phyloP scores from a whole-genome alignment of 1,139 yeast genomes.

The Hyphopichia khmerensis region DNA sequence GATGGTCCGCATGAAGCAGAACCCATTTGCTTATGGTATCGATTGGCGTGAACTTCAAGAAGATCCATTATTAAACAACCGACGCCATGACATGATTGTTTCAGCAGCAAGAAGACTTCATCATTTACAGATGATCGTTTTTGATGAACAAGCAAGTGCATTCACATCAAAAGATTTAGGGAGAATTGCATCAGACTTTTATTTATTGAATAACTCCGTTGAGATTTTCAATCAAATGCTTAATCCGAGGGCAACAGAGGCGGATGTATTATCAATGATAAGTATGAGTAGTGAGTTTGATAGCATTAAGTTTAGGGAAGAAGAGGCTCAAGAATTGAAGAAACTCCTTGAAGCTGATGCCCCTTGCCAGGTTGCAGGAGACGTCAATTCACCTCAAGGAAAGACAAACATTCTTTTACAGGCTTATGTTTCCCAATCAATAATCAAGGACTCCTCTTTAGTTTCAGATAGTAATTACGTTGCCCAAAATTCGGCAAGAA shows the following conservation, averaged over 20 bases:
- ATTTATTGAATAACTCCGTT: constrained; percentile 77
- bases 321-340: constrained; percentile 75
- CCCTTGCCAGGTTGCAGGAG: constrained; percentile 84
- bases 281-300: constrained; percentile 96
- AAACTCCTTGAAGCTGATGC: constrained; percentile 57
- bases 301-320: constrained; percentile 83
- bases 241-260: constrained; percentile 85
- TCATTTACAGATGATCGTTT: constrained; percentile 86
- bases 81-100: constrained; percentile 72
- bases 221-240: constrained; percentile 87
- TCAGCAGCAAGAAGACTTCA: constrained; percentile 83
- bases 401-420: constrained; percentile 88
- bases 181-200: constrained; percentile 91
- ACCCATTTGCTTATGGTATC: constrained; percentile 92
- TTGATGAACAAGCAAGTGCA: constrained; percentile 80
- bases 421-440: constrained; percentile 77
- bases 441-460: constrained; percentile 74
- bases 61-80: constrained; percentile 76
- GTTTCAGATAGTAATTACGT: constrained; percentile 88
- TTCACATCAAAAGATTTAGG: constrained; percentile 88
- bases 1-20: constrained; percentile 91
- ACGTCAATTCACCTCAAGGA: constrained; percentile 72
- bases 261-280: constrained; percentile 84
- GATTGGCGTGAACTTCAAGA: constrained; percentile 81
- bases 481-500: constrained; percentile 93